Base-by-base conservation (phyloP, 257 asterid genomes). In the Solanum etuberosum region DNA sequence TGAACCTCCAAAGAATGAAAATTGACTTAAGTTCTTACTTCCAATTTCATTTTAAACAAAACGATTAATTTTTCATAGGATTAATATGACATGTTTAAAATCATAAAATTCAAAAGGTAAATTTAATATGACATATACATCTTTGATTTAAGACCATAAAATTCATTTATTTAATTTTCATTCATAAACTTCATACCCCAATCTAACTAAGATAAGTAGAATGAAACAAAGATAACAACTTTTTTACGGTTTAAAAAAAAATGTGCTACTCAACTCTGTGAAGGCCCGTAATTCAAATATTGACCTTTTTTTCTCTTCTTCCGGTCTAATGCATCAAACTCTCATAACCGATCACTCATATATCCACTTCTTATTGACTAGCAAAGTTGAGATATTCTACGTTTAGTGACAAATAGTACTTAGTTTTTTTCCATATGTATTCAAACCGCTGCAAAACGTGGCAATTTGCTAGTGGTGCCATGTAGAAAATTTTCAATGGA, bases 301-400 rank as follows among this genome's bases (percentile, higher is more conserved):
- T 67, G 10, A 29, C 37, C 20, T 67, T 67, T 67, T 37, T 27
- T 65, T 65, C 18, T 65, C 34, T 25, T 65, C 18, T 65, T 65
- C 29, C 1, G 0, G 1, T 61, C 2, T 61, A 1, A n/a, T 61
- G 0, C 29, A 12, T 61, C 8, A 0, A 61, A 1, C 32, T 61
- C 70, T 61, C 31, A n/a, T 61, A 61, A 9, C 16, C 8, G 34
- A 65, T 14, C 11, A 29, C 10, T 67, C 38, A 67, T 67, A 5
- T 14, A 2, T 68, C 1, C 35, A 65, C 32, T 27, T 65, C 11
- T 0, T 68, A 3, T 6, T 29, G 21, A 4, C 73, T 27, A 67
- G 37, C 2, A 27, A 12, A 67, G 21, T 27, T 3, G 37, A 67
- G 12, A 6, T 68, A 68, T 15, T 29, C 21, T 68, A 3, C 23